These are phyloP conservation scores for Xenoacremonium recifei DNA, from an alignment of 2,329 filamentous ascomycete genomes.

Conservation along the genomic window DNA sequence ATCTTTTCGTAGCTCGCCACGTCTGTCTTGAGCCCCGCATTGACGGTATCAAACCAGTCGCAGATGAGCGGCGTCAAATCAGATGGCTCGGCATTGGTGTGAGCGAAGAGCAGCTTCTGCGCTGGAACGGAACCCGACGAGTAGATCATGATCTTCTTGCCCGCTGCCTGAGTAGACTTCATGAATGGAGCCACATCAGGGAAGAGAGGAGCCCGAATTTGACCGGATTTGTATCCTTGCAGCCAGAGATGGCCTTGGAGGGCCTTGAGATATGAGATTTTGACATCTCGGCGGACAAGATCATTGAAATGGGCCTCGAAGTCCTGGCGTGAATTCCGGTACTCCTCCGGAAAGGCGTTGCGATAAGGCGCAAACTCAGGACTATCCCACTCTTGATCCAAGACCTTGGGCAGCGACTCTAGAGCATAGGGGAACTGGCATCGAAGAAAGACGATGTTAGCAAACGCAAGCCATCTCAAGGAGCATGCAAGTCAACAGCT, in stretches of 20 bases:
- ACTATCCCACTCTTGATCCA: conserved; percentile 66
- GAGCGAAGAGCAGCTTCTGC: conserved; percentile 75
- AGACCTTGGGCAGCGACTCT: conserved; percentile 59
- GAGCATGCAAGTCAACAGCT: conserved; percentile 2
- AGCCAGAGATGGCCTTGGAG: conserved; percentile 80
- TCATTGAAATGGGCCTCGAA: conserved; percentile 68
- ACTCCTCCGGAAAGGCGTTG: conserved; percentile 67
- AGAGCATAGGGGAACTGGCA: conserved; percentile 76
- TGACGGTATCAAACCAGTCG: conserved; percentile 78
- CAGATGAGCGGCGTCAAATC: conserved; percentile 59
- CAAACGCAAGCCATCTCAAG: neutral
- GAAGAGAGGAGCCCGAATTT: conserved; percentile 72
- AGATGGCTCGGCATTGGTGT: conserved; percentile 57
- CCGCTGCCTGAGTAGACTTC: conserved; percentile 53
- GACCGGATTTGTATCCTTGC: conserved; percentile 67
- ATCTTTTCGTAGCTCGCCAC: conserved; percentile 67
- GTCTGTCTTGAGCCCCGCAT: conserved; percentile 73
- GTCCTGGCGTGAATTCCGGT: conserved; percentile 55
- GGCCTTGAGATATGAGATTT: conserved; percentile 73
- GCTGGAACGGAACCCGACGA: conserved; percentile 78
- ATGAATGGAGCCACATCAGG: conserved; percentile 68
- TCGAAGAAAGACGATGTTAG: conserved; percentile 13
- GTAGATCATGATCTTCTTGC: conserved; percentile 69
- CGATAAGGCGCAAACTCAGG: conserved; percentile 65
- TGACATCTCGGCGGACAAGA: conserved; percentile 70